Evolutionary conservation across 2,329 filamentous ascomycete genomes (phyloP).

Genomic region (Sporothrix pseudoabietina): DNA sequence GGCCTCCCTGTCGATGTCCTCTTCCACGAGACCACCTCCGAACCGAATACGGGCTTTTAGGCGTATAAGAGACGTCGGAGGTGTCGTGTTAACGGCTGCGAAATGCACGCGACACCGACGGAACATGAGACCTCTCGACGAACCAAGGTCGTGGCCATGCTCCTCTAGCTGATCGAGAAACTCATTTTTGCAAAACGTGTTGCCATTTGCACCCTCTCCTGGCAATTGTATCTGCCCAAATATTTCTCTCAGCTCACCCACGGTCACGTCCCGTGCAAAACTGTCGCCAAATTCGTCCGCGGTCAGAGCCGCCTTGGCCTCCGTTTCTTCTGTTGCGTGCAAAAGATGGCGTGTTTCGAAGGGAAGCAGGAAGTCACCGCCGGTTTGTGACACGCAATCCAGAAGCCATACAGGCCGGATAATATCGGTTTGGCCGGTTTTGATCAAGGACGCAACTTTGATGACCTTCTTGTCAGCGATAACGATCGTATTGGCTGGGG

Average conservation of each 20-base stretch:
- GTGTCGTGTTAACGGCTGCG: slow-evolving; percentile 32
- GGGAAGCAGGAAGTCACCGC: slow-evolving; percentile 63
- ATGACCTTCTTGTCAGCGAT: slow-evolving; percentile 79
- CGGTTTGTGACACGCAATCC: slow-evolving; percentile 69
- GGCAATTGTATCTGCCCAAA: slow-evolving; percentile 41
- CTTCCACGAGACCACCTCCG: slow-evolving; percentile 63
- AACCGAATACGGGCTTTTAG: slow-evolving; percentile 65
- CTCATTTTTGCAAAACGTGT: slow-evolving; percentile 47
- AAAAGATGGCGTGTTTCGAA: slow-evolving; percentile 69
- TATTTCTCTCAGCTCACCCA: slow-evolving; percentile 46
- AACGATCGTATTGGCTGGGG: slow-evolving; percentile 65
- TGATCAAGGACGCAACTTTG: slow-evolving; percentile 81
- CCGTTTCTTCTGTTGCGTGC: slow-evolving; percentile 61
- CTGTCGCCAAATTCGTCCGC: slow-evolving; percentile 82
- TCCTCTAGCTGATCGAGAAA: slow-evolving; percentile 60
- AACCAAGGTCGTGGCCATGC: slow-evolving; percentile 55
- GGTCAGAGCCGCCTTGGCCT: slow-evolving; percentile 59
- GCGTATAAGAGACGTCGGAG: slow-evolving; percentile 25
- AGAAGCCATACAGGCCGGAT: slow-evolving; percentile 80
- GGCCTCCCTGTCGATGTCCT: slow-evolving; percentile 52
- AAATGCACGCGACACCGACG: slow-evolving; percentile 50
- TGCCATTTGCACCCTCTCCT: slow-evolving; percentile 30
- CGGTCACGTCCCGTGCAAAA: slow-evolving; percentile 65
- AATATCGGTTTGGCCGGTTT: slow-evolving; percentile 67
- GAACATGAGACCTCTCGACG: slow-evolving; percentile 58